phyloP scores from a whole-genome alignment of 139 green algal species.

The Chlamydomonas urium region DNA sequence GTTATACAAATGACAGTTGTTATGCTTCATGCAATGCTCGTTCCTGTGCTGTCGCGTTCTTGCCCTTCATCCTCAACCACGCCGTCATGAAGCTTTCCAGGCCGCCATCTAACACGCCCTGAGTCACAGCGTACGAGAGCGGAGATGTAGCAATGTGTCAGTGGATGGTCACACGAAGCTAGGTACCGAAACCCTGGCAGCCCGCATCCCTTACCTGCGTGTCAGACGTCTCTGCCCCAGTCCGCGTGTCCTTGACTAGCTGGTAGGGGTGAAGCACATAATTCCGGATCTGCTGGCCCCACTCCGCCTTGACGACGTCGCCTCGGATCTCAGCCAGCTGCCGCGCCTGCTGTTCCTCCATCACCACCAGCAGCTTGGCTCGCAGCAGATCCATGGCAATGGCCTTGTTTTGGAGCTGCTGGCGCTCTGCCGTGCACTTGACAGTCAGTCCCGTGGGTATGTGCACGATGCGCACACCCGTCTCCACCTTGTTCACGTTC shows the following conservation, averaged over 20 bases:
- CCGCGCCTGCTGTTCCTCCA: constrained; percentile 76
- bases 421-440: constrained; percentile 74
- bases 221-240: no score
- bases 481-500: constrained; percentile 97
- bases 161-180: no score
- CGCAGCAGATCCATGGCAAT: constrained; percentile 55
- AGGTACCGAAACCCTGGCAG: no score
- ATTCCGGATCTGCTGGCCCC: constrained; percentile 95
- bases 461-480: constrained; percentile 79
- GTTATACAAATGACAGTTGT: no score
- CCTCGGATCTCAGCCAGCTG: constrained; percentile 84
- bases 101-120: no score
- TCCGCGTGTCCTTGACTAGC: constrained; percentile 70
- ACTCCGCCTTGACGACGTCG: constrained; percentile 91
- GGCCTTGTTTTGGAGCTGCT: constrained; percentile 67
- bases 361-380: constrained; percentile 80
- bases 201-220: no score
- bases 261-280: constrained; percentile 98
- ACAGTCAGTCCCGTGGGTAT: constrained; percentile 85
- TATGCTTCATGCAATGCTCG: no score
- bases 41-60: no score
- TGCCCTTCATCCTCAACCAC: no score
- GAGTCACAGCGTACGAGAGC: no score
- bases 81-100: no score
- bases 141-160: no score